Conservation (phyloP, 225 moss, liverwort and hornwort species). For the Pleurozium schreberi region DNA sequence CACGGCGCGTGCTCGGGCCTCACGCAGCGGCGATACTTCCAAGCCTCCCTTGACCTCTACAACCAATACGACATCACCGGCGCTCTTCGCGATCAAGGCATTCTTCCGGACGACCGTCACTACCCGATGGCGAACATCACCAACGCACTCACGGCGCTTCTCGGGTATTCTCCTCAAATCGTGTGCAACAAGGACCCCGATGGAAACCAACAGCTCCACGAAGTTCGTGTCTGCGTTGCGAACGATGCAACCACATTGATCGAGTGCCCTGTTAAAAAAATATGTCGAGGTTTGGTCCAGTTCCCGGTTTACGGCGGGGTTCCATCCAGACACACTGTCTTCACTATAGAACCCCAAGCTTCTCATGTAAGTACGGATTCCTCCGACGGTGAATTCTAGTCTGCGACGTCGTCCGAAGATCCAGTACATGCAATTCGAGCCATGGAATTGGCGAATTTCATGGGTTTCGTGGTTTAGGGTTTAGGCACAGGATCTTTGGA, state of each 20-base stretch:
- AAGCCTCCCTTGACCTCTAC: conserved; percentile 28
- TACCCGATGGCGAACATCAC: conserved; percentile 32
- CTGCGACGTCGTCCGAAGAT: not conserved
- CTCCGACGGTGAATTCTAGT: not conserved
- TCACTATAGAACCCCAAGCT: not conserved
- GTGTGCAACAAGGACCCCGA: conserved; percentile 61
- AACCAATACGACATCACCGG: conserved; percentile 20
- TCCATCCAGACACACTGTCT: not conserved
- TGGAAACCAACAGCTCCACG: conserved; percentile 57
- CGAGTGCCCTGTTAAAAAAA: not conserved
- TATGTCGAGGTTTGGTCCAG: not conserved
- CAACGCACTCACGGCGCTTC: conserved; percentile 10
- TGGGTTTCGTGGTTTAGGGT: too few species aligned
- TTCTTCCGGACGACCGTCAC: conserved; percentile 32
- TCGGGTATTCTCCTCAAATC: conserved; percentile 49
- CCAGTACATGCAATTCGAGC: not conserved
- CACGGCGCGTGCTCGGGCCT: conserved; percentile 81
- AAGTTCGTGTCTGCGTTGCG: conserved; percentile 22
- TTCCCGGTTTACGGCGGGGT: not conserved
- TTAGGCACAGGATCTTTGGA: not conserved
- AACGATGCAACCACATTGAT: not conserved
- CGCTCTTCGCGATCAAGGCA: conserved; percentile 42
- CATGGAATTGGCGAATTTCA: not conserved
- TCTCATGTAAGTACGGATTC: not conserved
- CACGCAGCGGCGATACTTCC: conserved; percentile 46